Percentiles rank a stretch among this genome's conserved stretches.
Evolutionary conservation across 2,329 filamentous ascomycete species (phyloP).

Genomic region (Trichoderma polysporum): DNA sequence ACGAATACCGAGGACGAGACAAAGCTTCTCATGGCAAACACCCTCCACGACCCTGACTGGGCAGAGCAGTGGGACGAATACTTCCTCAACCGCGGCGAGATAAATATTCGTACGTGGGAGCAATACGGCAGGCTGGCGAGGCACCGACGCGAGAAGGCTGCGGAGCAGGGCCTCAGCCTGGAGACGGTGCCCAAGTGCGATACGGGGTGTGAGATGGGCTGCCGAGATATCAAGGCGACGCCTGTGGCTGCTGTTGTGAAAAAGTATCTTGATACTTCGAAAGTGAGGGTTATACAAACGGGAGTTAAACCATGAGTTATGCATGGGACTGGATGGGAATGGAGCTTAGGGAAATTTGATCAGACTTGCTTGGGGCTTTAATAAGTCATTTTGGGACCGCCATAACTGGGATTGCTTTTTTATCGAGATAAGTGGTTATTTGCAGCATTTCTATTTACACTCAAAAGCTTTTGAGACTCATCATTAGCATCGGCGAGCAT

Average conservation of each 20-base stretch:
- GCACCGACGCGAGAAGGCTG: slow-evolving; percentile 25
- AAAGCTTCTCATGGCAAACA: slow-evolving; percentile 27
- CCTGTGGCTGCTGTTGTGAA: slow-evolving; percentile 1
- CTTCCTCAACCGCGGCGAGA: slow-evolving; percentile 22
- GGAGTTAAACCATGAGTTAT: neutral
- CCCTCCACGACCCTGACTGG: slow-evolving; percentile 27
- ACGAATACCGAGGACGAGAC: slow-evolving; percentile 21
- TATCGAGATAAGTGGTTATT: too few species aligned
- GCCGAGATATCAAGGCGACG: slow-evolving; percentile 9
- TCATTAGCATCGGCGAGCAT: too few species aligned
- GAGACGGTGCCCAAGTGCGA: slow-evolving; percentile 17
- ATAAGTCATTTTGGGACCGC: neutral
- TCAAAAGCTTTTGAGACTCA: too few species aligned
- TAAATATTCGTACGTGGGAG: slow-evolving; percentile 30
- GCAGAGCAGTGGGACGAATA: slow-evolving; percentile 27
- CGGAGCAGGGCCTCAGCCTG: neutral
- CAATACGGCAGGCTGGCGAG: slow-evolving; percentile 28
- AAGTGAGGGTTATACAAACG: neutral
- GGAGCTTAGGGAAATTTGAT: neutral
- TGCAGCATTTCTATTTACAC: too few species aligned
- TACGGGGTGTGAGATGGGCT: slow-evolving; percentile 22
- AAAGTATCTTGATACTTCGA: neutral
- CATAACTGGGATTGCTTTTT: neutral
- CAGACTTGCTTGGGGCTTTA: neutral
- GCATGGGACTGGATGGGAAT: neutral